Percentiles rank a stretch among this genome's conserved stretches.
Evolutionary conservation across 1,139 yeast species (phyloP).

Genomic region (Taphrina betulina): DNA sequence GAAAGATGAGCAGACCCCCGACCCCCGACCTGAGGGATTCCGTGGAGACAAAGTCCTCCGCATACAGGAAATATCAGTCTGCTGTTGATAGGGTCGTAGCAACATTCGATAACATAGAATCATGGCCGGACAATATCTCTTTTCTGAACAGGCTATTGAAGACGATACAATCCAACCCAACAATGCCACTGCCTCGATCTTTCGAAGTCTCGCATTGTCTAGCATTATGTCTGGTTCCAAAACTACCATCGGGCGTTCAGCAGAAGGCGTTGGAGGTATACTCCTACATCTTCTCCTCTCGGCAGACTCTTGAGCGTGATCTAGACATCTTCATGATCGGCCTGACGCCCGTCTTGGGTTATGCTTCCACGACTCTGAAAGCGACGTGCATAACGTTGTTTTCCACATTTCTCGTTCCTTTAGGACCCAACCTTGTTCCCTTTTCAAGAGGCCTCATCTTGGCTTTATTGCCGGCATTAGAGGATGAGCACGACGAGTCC

Average conservation of each 20-base stretch:
- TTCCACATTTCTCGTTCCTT: constrained; percentile 55
- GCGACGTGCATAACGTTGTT: constrained; percentile 56
- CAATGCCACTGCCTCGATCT: constrained; percentile 52
- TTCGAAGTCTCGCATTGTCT: constrained; percentile 46
- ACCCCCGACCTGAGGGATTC: not conserved
- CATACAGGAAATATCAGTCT: constrained; percentile 53
- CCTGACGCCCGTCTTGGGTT: constrained; percentile 75
- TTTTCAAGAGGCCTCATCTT: constrained; percentile 68
- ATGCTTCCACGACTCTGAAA: constrained; percentile 83
- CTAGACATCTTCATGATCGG: constrained; percentile 85
- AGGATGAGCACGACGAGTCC: constrained; percentile 85
- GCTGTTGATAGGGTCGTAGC: constrained; percentile 71
- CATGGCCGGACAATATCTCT: constrained; percentile 98
- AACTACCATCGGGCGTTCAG: constrained; percentile 92
- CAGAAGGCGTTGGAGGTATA: constrained; percentile 80
- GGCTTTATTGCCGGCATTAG: constrained; percentile 80
- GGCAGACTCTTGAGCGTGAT: constrained; percentile 53
- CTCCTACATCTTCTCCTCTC: constrained; percentile 62
- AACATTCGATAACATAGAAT: constrained; percentile 80
- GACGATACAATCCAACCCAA: constrained; percentile 40
- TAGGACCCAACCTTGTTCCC: constrained; percentile 55
- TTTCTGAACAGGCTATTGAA: constrained; percentile 72
- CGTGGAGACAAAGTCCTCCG: not conserved
- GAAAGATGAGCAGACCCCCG: constrained; percentile 4
- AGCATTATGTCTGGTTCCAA: constrained; percentile 68